Evolutionary conservation across 345 rosid species (phyloP), one percentile per base, ranked within the genome.

Genomic region (Luvunga scandens): DNA sequence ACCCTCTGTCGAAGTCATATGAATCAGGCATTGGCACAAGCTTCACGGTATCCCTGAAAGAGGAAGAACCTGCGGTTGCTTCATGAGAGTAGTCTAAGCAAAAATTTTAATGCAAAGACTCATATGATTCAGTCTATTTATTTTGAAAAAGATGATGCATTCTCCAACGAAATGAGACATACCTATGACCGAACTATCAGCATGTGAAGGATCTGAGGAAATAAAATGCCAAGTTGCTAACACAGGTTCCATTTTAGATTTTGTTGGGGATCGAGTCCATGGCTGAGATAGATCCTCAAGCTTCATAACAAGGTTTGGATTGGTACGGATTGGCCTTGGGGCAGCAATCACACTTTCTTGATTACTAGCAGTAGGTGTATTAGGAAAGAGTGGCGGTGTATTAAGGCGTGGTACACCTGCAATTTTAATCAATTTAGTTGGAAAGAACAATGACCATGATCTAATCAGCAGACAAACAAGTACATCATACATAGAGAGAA

Each of bases 231-330:
- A 96, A 4, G 97, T 88, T 77, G 92, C 95, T 75, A 91, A 85
- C 71, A 93, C 81, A 55, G 97, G 98, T 77, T 97, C 99, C 95
- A 88, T 93, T 88, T 93, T 89, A 60, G 97, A 90, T 87, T 97
- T 97, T 69, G 99, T 97, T 14, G 99, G 98, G 81, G 99, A 97
- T 69, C 99, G 95, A 80, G 99, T 97, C 99, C 98, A 97, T 69
- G 98, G 98, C 79, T 89, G 98, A 72, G 99, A 90, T 79, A 94
- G 83, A 91, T 94, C 98, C 87, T 97, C 99, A 71, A 97, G 92
- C 78, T 77, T 88, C 67, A 87, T 90, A 75, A 89, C 91, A 83
- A 89, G 79, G 87, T 90, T 89, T 80, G 94, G 81, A 79, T 90
- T 88, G 63, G 92, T 94, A 67, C 98, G 94, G 75, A 97, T 97